Evolutionary conservation across 1,284 basidiomycete species (phyloP).

Genomic region (Ceratobasidium sp.): DNA sequence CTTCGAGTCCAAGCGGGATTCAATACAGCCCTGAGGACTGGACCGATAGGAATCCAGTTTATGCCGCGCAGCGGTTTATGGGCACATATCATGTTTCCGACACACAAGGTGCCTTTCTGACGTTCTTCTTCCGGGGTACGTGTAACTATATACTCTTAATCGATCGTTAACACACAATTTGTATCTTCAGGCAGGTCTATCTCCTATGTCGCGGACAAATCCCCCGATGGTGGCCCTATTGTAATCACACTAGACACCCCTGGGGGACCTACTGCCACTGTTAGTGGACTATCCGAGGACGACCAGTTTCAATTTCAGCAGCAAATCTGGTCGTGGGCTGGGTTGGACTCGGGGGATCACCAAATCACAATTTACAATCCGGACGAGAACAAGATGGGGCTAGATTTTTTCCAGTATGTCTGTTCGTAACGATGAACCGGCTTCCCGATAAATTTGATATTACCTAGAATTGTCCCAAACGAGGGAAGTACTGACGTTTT

Average conservation of each 20-base stretch:
- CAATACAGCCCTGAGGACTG: background rate
- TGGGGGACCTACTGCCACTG: background rate
- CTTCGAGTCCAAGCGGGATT: background rate
- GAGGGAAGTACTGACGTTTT: background rate
- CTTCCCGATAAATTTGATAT: background rate
- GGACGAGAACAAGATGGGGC: background rate
- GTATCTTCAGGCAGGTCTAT: slow-evolving; percentile 5
- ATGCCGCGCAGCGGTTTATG: background rate
- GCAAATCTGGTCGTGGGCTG: background rate
- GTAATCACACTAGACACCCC: background rate
- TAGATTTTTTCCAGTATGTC: slow-evolving; percentile 10
- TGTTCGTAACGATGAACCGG: too few relatives aligned
- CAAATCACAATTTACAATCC: background rate
- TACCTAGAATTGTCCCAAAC: background rate
- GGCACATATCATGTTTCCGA: background rate
- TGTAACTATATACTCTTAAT: too few relatives aligned
- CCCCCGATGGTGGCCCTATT: background rate
- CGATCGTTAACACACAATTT: background rate
- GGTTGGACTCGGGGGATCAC: background rate
- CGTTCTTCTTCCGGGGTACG: slow-evolving; percentile 23
- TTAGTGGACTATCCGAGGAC: background rate
- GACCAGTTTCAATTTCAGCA: background rate
- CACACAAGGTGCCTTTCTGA: background rate
- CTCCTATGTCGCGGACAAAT: background rate
- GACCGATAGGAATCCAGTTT: background rate